These are phyloP conservation scores for Mycena galopus DNA, from an alignment of 768 basidiomycete genomes.

Conservation along the genomic window DNA sequence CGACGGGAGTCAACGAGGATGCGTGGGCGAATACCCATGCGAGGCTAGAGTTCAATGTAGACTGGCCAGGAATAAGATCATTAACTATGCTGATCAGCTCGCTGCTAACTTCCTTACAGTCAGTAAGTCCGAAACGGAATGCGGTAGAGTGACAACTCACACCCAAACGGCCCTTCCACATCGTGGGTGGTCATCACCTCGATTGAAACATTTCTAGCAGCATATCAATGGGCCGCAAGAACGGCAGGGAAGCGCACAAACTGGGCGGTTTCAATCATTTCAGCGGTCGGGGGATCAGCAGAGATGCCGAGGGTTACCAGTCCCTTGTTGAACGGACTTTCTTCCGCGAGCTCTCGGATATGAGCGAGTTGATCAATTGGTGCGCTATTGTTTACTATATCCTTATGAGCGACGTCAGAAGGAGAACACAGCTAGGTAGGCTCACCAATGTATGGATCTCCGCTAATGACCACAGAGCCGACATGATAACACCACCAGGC, in stretches of 20 bases:
- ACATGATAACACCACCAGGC: slow-evolving; percentile 19
- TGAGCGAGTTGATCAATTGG: slow-evolving; percentile 22
- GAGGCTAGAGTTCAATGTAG: slow-evolving; percentile 17
- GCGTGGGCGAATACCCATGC: slow-evolving; percentile 25
- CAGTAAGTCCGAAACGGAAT: background rate
- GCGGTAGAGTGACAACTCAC: background rate
- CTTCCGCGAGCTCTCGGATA: slow-evolving; percentile 15
- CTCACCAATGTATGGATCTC: slow-evolving; percentile 18
- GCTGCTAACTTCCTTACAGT: background rate
- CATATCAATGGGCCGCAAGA: background rate
- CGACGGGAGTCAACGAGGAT: slow-evolving; percentile 8
- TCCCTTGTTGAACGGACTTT: slow-evolving; percentile 17
- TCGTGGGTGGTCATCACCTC: slow-evolving; percentile 14
- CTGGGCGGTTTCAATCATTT: slow-evolving; percentile 22
- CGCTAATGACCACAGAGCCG: slow-evolving; percentile 18
- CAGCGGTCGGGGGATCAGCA: background rate
- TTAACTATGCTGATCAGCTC: background rate
- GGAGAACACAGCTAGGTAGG: background rate
- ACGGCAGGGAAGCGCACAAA: background rate
- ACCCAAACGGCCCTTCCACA: slow-evolving; percentile 7
- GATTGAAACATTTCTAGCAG: slow-evolving; percentile 12
- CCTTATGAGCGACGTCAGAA: background rate
- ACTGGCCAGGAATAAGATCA: slow-evolving; percentile 4
- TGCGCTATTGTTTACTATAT: slow-evolving; percentile 18
- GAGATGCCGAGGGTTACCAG: slow-evolving; percentile 20